Evolutionary conservation across 2,329 filamentous ascomycete species (phyloP).

Genomic region (Xenosphaeropsis pyriputrescens): DNA sequence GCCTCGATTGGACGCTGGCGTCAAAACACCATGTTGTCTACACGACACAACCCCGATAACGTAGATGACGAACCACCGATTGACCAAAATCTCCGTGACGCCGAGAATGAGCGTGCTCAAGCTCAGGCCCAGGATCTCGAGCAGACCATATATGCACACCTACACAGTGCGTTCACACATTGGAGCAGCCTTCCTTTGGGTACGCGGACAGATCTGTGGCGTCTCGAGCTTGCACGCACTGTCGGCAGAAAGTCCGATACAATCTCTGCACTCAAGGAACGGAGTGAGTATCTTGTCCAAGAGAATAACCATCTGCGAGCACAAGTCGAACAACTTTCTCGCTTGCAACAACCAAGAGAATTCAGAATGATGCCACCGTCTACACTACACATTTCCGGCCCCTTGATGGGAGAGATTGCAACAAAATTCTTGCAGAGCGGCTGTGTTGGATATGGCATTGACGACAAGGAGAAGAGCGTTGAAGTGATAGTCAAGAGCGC

Average conservation of each 20-base stretch:
- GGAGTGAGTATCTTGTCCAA: conserved; percentile 27
- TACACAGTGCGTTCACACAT: conserved; percentile 61
- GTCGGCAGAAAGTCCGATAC: conserved; percentile 39
- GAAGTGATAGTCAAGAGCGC: conserved; percentile 34
- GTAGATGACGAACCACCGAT: conserved; percentile 1
- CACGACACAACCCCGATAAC: conserved; percentile 24
- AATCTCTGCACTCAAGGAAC: conserved; percentile 32
- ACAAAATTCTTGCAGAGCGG: conserved; percentile 27
- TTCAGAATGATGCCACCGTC: conserved; percentile 36
- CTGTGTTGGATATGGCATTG: conserved; percentile 29
- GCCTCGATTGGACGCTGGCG: conserved; percentile 56
- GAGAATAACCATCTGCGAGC: conserved; percentile 39
- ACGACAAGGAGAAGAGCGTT: conserved; percentile 37
- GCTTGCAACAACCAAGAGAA: conserved; percentile 43
- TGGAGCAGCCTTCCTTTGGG: conserved; percentile 53
- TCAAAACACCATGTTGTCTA: conserved; percentile 30
- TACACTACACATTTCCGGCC: conserved; percentile 34
- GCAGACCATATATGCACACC: conserved; percentile 56
- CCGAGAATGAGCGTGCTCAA: conserved; percentile 13
- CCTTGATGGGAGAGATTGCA: conserved; percentile 29
- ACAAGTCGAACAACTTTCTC: conserved; percentile 44
- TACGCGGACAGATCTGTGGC: conserved; percentile 43
- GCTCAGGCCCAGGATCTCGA: conserved; percentile 34
- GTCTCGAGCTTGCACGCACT: conserved; percentile 43
- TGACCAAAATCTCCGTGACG: conserved; percentile 18